A percentile compares a stretch with the other conserved stretches of the same genome.
phyloP scores from a whole-genome alignment of 768 basidiomycete genomes.

The Boletus coccyginus region DNA sequence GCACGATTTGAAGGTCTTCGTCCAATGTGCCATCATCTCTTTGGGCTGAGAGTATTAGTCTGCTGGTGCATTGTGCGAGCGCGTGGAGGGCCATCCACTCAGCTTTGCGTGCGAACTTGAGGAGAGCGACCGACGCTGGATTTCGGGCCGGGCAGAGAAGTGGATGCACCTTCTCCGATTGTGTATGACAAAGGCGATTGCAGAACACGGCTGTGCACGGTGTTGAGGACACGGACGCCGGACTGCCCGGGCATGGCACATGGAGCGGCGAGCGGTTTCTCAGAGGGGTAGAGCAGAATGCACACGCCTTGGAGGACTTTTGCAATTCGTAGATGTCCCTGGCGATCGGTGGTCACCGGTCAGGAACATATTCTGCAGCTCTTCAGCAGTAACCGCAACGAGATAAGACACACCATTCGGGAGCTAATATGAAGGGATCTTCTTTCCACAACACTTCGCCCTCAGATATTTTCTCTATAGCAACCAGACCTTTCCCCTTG shows the following conservation, averaged over 20 bases:
- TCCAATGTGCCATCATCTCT: constrained; percentile 35
- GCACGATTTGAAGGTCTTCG: constrained; percentile 54
- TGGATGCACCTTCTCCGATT: constrained; percentile 63
- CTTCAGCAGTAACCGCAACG: too few relatives aligned
- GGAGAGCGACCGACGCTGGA: constrained; percentile 58
- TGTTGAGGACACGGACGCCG: constrained; percentile 36
- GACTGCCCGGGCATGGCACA: constrained; percentile 43
- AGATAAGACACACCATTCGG: constrained; percentile 62
- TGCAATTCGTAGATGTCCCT: constrained; percentile 83
- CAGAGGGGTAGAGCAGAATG: constrained; percentile 70
- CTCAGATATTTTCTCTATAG: constrained; percentile 59
- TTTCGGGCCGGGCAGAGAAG: constrained; percentile 76
- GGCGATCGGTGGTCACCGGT: constrained; percentile 1
- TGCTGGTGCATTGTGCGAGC: constrained; percentile 61
- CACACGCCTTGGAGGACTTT: constrained; percentile 57
- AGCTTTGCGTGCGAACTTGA: constrained; percentile 55
- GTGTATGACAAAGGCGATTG: constrained; percentile 70
- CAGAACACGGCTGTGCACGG: constrained; percentile 72
- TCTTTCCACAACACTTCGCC: constrained; percentile 85
- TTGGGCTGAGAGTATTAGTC: constrained; percentile 55
- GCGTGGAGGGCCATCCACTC: constrained; percentile 75
- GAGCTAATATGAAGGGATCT: constrained; percentile 76
- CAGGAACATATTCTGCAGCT: background rate
- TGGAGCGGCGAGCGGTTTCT: constrained; percentile 41
- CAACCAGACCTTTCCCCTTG: constrained; percentile 85